phyloP scores from a whole-genome alignment of 495 filamentous ascomycete genomes.

The Aspergillus ostianus region DNA sequence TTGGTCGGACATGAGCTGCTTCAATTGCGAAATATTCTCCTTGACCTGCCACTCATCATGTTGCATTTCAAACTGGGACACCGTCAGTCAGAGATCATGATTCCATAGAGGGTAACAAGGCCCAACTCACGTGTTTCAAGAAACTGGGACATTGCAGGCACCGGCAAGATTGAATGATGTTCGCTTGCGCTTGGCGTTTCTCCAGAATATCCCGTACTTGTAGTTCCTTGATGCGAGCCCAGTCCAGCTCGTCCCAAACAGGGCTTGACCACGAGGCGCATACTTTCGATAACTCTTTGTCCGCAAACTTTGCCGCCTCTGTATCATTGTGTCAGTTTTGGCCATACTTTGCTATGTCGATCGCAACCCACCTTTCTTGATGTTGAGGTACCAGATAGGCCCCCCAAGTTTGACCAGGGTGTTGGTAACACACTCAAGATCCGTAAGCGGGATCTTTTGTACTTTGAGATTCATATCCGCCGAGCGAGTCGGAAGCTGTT shows the following conservation, averaged over 20 bases:
- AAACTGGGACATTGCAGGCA: constrained; percentile 72
- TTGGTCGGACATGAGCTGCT: constrained; percentile 88
- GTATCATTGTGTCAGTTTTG: constrained; percentile 10
- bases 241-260: constrained; percentile 85
- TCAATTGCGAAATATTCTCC: constrained; percentile 81
- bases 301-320: constrained; percentile 46
- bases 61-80: constrained; percentile 73
- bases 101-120: not conserved
- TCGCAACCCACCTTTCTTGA: constrained; percentile 40
- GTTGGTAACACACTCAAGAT: constrained; percentile 79
- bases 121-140: constrained; percentile 71
- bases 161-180: constrained; percentile 53
- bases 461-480: constrained; percentile 64
- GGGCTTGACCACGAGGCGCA: constrained; percentile 66
- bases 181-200: constrained; percentile 60
- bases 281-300: constrained; percentile 61
- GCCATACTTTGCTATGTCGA: not conserved
- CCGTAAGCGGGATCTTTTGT: constrained; percentile 61
- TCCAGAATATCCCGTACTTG: constrained; percentile 70
- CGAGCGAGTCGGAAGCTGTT: constrained; percentile 51
- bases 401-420: constrained; percentile 62
- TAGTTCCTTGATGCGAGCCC: constrained; percentile 74
- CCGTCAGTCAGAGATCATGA: not conserved
- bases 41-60: constrained; percentile 93
- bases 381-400: constrained; percentile 43